phyloP scores from a whole-genome alignment of 805 yeast species.

The Saturnispora kantuleensis region DNA sequence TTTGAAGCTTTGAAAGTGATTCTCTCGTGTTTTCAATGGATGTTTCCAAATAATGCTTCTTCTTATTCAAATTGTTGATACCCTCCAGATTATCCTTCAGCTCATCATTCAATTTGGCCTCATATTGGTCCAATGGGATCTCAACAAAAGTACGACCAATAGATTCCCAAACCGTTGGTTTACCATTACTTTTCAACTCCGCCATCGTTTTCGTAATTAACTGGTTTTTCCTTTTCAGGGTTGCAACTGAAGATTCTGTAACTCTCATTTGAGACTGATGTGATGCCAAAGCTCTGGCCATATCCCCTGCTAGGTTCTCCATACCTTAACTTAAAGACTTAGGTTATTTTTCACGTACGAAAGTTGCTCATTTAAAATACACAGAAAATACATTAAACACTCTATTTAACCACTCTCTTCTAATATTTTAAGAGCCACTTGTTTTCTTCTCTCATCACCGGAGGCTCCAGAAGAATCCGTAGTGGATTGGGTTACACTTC shows the following conservation, averaged over 20 bases:
- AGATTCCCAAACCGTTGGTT: conserved; percentile 67
- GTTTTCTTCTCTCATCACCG: conserved; percentile 69
- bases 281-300: conserved; percentile 4
- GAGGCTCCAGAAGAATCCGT: conserved; percentile 24
- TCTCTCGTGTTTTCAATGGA: conserved; percentile 67
- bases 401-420: conserved; percentile 35
- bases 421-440: conserved; percentile 63
- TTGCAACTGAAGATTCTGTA: conserved; percentile 31
- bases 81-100: conserved; percentile 47
- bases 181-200: conserved; percentile 39
- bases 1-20: conserved; percentile 40
- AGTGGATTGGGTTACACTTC: background rate
- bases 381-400: background rate
- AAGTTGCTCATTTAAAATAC: background rate
- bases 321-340: background rate
- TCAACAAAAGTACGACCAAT: conserved; percentile 67
- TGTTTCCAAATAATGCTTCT: conserved; percentile 62
- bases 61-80: conserved; percentile 51
- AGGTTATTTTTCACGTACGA: too few species aligned
- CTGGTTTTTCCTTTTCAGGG: conserved; percentile 39
- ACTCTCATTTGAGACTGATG: conserved; percentile 7
- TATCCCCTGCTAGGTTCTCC: conserved; percentile 6
- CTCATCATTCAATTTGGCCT: conserved; percentile 39
- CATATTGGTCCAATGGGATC: conserved; percentile 37
- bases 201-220: conserved; percentile 46